Evolutionary conservation across 345 rosid species (phyloP).

Genomic region (Orychophragmus violaceus): DNA sequence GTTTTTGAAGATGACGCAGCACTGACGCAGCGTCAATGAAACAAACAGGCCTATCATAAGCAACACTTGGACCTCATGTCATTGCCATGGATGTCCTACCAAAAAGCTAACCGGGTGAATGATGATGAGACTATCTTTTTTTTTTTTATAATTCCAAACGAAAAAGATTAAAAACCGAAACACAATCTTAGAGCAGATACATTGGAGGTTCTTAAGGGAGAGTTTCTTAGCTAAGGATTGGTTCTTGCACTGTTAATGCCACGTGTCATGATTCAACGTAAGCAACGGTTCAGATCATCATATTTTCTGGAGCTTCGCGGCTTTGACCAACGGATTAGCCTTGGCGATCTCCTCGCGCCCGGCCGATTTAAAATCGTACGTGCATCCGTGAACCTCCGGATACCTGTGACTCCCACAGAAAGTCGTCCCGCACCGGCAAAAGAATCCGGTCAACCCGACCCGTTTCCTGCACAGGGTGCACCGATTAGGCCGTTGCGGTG

Average conservation of each 20-base stretch:
- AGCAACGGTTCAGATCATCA: conserved; percentile 34
- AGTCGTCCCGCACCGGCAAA: conserved; percentile 44
- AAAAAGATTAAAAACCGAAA: not conserved
- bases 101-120: not conserved
- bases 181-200: too few species aligned
- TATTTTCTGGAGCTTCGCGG: conserved; percentile 41
- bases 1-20: too few species aligned
- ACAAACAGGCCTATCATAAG: too few species aligned
- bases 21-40: too few species aligned
- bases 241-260: too few species aligned
- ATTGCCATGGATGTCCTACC: not conserved
- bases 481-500: conserved; percentile 34
- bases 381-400: conserved; percentile 46
- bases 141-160: not conserved
- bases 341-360: conserved; percentile 50
- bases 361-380: conserved; percentile 42
- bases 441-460: conserved; percentile 46
- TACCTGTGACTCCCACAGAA: conserved; percentile 50
- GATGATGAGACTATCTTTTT: not conserved
- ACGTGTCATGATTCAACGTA: too few species aligned
- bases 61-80: not conserved
- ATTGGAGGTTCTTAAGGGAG: too few species aligned
- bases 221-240: too few species aligned
- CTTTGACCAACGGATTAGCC: conserved; percentile 45
- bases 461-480: conserved; percentile 44